Evolutionary conservation across 1,139 yeast species (phyloP).

Genomic region (Scheffersomyces cryptocercus): DNA sequence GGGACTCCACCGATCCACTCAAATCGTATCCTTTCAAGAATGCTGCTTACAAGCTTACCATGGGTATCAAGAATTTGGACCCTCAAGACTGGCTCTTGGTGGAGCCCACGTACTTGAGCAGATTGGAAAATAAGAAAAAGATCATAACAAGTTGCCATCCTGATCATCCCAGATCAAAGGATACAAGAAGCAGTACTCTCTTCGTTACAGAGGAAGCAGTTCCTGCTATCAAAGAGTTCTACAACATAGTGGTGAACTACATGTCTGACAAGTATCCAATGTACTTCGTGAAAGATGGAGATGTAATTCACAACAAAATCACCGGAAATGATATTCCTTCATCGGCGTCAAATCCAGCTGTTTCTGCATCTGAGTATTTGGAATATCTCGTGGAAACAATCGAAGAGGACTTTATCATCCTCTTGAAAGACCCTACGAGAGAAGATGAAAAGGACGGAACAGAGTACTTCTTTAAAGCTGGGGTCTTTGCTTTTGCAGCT

Average conservation of each 20-base stretch:
- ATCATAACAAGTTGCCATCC: conserved; percentile 43
- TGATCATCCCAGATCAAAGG: conserved; percentile 29
- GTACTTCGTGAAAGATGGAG: conserved; percentile 41
- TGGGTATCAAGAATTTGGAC: conserved; percentile 61
- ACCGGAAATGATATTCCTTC: conserved; percentile 40
- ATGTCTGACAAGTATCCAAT: conserved; percentile 61
- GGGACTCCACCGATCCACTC: conserved; percentile 48
- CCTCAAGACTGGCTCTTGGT: conserved; percentile 65
- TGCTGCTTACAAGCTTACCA: conserved; percentile 62
- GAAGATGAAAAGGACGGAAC: conserved; percentile 42
- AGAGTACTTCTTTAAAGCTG: conserved; percentile 66
- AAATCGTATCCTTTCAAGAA: conserved; percentile 53
- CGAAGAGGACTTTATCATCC: conserved; percentile 68
- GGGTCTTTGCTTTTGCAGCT: conserved; percentile 69
- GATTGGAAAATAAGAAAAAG: conserved; percentile 44
- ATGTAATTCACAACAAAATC: conserved; percentile 41
- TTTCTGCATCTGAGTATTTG: conserved; percentile 36
- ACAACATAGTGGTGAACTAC: conserved; percentile 48
- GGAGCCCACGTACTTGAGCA: conserved; percentile 59
- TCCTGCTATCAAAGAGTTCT: conserved; percentile 59
- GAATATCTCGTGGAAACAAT: conserved; percentile 46
- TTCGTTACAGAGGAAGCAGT: conserved; percentile 42
- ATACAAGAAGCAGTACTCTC: conserved; percentile 30
- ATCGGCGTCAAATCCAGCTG: conserved; percentile 10
- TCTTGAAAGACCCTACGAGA: conserved; percentile 49